Evolutionary conservation across 805 yeast genomes (phyloP).

Genomic region (Candida khao-thaluensis): DNA sequence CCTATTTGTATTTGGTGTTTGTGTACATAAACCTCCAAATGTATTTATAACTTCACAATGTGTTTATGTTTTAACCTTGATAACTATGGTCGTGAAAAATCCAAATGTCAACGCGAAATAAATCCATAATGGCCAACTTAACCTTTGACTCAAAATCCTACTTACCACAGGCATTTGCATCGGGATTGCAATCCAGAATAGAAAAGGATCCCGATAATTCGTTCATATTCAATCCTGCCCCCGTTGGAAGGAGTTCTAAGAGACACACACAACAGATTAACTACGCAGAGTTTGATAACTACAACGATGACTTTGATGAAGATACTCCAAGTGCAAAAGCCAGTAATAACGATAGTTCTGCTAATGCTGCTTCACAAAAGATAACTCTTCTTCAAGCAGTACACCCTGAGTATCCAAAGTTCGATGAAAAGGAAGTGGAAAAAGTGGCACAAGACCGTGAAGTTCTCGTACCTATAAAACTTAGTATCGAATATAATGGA

Average conservation of each 20-base stretch:
- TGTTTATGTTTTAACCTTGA: neutral
- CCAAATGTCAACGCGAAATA: neutral
- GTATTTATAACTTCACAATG: no score
- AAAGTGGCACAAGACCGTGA: conserved; percentile 37
- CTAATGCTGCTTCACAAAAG: conserved; percentile 23
- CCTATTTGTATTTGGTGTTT: neutral
- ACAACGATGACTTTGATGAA: conserved; percentile 45
- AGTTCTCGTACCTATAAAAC: conserved; percentile 61
- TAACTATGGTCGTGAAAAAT: neutral
- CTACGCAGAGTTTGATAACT: conserved; percentile 77
- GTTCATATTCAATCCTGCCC: conserved; percentile 62
- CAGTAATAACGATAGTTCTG: conserved; percentile 4
- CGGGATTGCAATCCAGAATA: conserved; percentile 71
- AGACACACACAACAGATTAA: conserved; percentile 68
- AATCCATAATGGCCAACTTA: conserved; percentile 8
- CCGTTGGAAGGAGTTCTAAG: conserved; percentile 75
- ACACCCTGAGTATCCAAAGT: conserved; percentile 22
- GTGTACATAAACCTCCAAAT: no score
- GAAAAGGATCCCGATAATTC: conserved; percentile 68
- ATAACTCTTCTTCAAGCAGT: conserved; percentile 25
- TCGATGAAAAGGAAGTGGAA: conserved; percentile 23
- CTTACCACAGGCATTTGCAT: conserved; percentile 76
- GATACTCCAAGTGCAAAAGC: conserved; percentile 16
- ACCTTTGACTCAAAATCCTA: conserved; percentile 23
- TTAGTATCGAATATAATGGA: conserved; percentile 59